phyloP scores from a whole-genome alignment of 441 rosid genomes.

The Populus hybrid region DNA sequence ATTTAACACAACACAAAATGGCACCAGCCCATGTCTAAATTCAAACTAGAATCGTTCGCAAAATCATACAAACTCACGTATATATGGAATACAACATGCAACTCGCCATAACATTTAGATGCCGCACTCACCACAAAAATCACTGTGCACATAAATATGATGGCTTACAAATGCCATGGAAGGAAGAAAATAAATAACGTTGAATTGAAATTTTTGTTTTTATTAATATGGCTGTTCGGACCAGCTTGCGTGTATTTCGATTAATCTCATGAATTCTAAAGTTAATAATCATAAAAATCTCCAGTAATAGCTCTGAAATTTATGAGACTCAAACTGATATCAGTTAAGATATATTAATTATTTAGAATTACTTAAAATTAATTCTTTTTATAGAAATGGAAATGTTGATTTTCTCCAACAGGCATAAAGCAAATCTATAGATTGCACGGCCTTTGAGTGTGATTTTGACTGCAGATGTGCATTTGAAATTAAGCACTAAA shows the following conservation, averaged over 20 bases:
- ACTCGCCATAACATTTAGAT: background rate
- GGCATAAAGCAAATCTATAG: background rate
- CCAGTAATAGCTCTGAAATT: too few species aligned
- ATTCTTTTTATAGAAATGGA: background rate
- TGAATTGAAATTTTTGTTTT: too few species aligned
- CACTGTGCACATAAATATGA: background rate
- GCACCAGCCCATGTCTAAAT: background rate
- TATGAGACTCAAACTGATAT: too few species aligned
- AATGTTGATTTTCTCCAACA: background rate
- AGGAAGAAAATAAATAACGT: rapidly evolving
- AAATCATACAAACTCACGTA: background rate
- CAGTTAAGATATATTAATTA: too few species aligned
- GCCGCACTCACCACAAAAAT: background rate
- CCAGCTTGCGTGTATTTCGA: too few species aligned
- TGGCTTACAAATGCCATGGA: background rate
- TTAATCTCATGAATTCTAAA: too few species aligned
- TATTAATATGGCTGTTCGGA: too few species aligned
- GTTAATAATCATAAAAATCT: too few species aligned
- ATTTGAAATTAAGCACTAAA: too few species aligned
- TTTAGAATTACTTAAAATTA: too few species aligned
- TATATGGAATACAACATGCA: background rate
- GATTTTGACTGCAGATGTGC: background rate
- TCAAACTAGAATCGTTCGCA: background rate
- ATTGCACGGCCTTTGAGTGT: background rate
- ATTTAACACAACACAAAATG: background rate